These are phyloP conservation scores for Mortierella sp. DNA, from an alignment of 371 early-diverging fungal species.

Conservation along the genomic window DNA sequence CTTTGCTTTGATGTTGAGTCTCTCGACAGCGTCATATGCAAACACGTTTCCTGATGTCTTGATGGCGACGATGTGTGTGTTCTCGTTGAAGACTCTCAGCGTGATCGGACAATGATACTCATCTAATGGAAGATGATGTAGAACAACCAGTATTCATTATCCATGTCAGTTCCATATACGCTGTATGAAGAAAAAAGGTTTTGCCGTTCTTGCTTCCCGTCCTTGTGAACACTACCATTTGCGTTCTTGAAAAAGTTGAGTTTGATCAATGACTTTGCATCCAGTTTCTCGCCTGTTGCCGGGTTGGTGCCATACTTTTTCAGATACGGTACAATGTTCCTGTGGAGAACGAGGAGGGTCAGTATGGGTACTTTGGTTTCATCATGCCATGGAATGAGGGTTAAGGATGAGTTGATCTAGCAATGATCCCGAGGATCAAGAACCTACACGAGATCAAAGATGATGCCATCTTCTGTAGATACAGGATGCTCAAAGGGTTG, in stretches of 20 bases:
- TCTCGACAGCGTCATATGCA: constrained; percentile 87
- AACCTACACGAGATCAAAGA: constrained; percentile 82
- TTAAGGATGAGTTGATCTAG: not conserved
- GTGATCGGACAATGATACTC: constrained; percentile 92
- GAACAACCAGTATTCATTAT: too few relatives aligned
- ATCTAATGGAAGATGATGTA: constrained; percentile 20
- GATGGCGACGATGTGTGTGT: constrained; percentile 92
- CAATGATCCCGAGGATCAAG: not conserved
- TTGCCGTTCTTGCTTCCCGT: too few relatives aligned
- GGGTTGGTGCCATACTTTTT: constrained; percentile 90
- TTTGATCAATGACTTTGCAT: constrained; percentile 76
- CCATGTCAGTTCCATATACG: too few relatives aligned
- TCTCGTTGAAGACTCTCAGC: constrained; percentile 85
- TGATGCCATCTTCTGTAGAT: constrained; percentile 86
- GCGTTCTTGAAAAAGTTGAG: constrained; percentile 86
- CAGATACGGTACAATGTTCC: constrained; percentile 87
- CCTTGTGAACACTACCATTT: too few relatives aligned
- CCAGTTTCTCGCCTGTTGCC: constrained; percentile 85
- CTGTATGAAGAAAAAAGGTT: too few relatives aligned
- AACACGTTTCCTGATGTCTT: constrained; percentile 90
- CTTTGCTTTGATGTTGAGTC: constrained; percentile 86
- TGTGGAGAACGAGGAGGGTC: constrained; percentile 18
- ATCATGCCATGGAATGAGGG: not conserved
- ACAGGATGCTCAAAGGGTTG: constrained; percentile 90
- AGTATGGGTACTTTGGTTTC: too few relatives aligned